Evolutionary conservation across 495 filamentous ascomycete species (phyloP), one percentile per base, ranked within the genome.

Genomic region (Tuber borchii): DNA sequence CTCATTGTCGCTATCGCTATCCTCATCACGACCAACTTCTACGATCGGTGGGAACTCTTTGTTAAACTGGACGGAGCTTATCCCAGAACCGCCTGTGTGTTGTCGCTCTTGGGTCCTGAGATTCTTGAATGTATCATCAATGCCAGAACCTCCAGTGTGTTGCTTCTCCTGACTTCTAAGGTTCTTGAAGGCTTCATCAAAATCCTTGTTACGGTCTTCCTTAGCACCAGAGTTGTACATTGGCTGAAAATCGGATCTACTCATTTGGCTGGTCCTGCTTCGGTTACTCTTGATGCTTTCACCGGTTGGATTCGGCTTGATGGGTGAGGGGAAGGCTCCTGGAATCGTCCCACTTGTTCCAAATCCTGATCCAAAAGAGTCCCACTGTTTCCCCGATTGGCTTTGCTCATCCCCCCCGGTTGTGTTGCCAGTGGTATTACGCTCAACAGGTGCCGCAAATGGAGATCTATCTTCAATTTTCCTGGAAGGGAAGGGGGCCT

Each of bases 1-100:
- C 61, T 92, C 93, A 78, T 88, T 91, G n/a, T 90, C 93, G 75
- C 91, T 93, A 46, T 94, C 93, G 74, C 87, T 91, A 75, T 92
- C 90, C 20, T 95, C 93, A 76, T 95, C 93, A 71, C 91, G 87
- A 68, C 90, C 90, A 46, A 97, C 83, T 80, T 97, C 94, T 51
- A 90, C 90, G 75, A 98, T 97, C 1, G 95, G 95, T 46, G 96
- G 96, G 85, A 98, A 98, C 81, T 98, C 95, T n/a, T 88, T 84
- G 80, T 89, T 85, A 75, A 91, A 89, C 8, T 82, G 83, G 76
- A 69, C 75, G 9, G 80, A 71, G 84, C 86, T 71, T 81, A 83
- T 12, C 9, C 76, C 82, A 56, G 84, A 84, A 9, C 79, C 83
- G 14, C 84, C 85, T 65, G 84, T 86, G 39, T 83, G 76, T 56